A percentile compares a stretch with the other conserved stretches of the same genome.
These are phyloP conservation scores for Magnaporthiopsis incrustans DNA, from an alignment of 2,329 filamentous ascomycete species.

Conservation along the genomic window DNA sequence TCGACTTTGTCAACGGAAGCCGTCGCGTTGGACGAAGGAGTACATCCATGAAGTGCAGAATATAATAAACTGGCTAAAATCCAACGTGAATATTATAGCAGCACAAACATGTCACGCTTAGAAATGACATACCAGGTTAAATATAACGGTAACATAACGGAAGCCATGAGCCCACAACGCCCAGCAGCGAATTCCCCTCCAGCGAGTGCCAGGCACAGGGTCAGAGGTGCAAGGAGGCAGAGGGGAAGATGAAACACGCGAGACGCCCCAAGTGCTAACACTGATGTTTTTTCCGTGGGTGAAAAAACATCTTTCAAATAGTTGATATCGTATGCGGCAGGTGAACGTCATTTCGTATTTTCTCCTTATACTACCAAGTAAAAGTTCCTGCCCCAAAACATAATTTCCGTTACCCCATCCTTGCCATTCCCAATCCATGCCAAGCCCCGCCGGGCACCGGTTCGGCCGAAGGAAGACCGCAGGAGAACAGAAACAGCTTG, in stretches of 20 bases:
- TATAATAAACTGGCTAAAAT: background rate
- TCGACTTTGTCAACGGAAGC: background rate
- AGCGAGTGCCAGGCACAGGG: constrained; percentile 35
- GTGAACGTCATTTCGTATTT: background rate
- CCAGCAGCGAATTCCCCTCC: constrained; percentile 76
- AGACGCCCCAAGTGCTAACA: constrained; percentile 88
- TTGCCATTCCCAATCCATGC: background rate
- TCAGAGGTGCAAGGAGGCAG: constrained; percentile 35
- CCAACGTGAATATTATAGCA: constrained; percentile 46
- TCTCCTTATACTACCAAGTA: background rate
- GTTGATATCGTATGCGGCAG: background rate
- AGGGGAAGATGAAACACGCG: constrained; percentile 59
- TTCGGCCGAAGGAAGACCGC: background rate
- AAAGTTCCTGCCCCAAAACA: too few species aligned
- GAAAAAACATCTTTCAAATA: background rate
- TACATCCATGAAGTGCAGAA: background rate
- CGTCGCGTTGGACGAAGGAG: background rate
- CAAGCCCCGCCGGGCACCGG: too few species aligned
- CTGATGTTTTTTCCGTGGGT: constrained; percentile 55
- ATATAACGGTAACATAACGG: too few species aligned
- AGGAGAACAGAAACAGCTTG: too few species aligned
- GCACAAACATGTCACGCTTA: constrained; percentile 33
- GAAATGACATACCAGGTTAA: too few species aligned
- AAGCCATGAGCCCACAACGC: constrained; percentile 53
- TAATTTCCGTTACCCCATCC: background rate